These are phyloP conservation scores for Penicillium malachiteum DNA, from an alignment of 495 filamentous ascomycete species.

Conservation along the genomic window DNA sequence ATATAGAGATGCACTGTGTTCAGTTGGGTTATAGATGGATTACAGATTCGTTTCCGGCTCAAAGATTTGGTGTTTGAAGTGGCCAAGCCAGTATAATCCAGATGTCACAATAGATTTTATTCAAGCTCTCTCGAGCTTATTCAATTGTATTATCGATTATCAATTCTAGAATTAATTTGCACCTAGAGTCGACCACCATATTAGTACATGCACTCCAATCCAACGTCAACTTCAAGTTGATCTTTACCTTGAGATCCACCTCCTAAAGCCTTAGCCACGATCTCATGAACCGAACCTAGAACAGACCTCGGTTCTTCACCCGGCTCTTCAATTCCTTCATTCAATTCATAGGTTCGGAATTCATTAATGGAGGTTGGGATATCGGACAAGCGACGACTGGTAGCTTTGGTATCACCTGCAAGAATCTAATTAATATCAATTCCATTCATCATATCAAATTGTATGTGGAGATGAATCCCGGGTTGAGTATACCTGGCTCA, in stretches of 20 bases:
- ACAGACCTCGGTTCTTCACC: conserved; percentile 7
- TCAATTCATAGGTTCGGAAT: conserved; percentile 1
- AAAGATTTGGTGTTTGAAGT: neutral
- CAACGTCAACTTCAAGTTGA: neutral
- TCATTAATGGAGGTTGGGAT: conserved; percentile 11
- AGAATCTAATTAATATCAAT: neutral
- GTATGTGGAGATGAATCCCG: too few species aligned
- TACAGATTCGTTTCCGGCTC: neutral
- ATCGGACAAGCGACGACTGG: conserved; percentile 29
- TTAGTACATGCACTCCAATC: neutral
- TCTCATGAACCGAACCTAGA: conserved; percentile 23
- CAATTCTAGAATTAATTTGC: neutral
- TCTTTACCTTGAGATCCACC: conserved; percentile 25
- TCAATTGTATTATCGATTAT: too few species aligned
- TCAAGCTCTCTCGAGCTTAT: too few species aligned
- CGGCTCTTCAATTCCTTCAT: neutral
- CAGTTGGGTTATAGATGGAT: neutral
- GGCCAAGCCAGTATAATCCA: too few species aligned
- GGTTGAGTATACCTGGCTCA: conserved; percentile 26
- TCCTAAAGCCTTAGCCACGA: conserved; percentile 29
- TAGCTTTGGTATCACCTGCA: conserved; percentile 28
- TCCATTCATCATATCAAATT: too few species aligned
- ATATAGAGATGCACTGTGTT: conserved; percentile 7
- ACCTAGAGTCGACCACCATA: neutral
- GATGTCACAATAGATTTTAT: too few species aligned